phyloP scores from a whole-genome alignment of 2,329 filamentous ascomycete species.

The Chrysoporthe austroafricana region DNA sequence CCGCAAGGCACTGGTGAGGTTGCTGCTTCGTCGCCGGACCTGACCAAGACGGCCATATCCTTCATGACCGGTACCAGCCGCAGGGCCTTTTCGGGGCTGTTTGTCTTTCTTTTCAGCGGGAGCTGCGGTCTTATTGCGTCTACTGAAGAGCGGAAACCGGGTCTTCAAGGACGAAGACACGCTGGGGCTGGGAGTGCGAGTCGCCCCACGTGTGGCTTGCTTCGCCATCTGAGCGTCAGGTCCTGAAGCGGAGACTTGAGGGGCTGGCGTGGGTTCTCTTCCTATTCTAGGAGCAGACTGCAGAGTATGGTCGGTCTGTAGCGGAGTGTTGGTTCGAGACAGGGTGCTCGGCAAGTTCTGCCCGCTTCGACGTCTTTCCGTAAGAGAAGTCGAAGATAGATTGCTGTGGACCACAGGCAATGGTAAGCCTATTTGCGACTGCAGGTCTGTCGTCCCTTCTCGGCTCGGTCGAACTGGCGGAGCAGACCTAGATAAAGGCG shows the following conservation, averaged over 20 bases:
- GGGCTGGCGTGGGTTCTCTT: slow-evolving; percentile 42
- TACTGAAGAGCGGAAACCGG: slow-evolving; percentile 78
- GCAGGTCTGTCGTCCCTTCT: slow-evolving; percentile 67
- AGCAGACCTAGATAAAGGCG: slow-evolving; percentile 40
- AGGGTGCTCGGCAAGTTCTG: slow-evolving; percentile 19
- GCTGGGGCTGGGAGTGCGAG: slow-evolving; percentile 59
- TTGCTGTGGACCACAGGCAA: slow-evolving; percentile 67
- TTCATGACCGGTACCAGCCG: slow-evolving; percentile 93
- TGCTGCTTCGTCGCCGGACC: slow-evolving; percentile 66
- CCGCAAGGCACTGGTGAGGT: slow-evolving; percentile 52
- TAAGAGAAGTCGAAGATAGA: slow-evolving; percentile 53
- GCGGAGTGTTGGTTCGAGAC: slow-evolving; percentile 39
- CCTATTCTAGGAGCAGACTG: slow-evolving; percentile 37
- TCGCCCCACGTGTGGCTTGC: slow-evolving; percentile 37
- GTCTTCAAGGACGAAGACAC: slow-evolving; percentile 58
- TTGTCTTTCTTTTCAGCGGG: slow-evolving; percentile 63
- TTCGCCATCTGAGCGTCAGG: slow-evolving; percentile 29
- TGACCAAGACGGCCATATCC: slow-evolving; percentile 72
- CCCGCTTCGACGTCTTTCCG: slow-evolving; percentile 51
- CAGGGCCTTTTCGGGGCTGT: slow-evolving; percentile 72
- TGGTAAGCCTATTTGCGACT: slow-evolving; percentile 56
- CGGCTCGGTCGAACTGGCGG: slow-evolving; percentile 68
- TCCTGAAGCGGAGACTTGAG: slow-evolving; percentile 28
- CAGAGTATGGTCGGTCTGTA: slow-evolving; percentile 37
- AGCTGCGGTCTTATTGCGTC: slow-evolving; percentile 68